Evolutionary conservation across 2,329 filamentous ascomycete species (phyloP), one percentile per base, ranked within the genome.

Genomic region (Aspergillus pseudoterreus): DNA sequence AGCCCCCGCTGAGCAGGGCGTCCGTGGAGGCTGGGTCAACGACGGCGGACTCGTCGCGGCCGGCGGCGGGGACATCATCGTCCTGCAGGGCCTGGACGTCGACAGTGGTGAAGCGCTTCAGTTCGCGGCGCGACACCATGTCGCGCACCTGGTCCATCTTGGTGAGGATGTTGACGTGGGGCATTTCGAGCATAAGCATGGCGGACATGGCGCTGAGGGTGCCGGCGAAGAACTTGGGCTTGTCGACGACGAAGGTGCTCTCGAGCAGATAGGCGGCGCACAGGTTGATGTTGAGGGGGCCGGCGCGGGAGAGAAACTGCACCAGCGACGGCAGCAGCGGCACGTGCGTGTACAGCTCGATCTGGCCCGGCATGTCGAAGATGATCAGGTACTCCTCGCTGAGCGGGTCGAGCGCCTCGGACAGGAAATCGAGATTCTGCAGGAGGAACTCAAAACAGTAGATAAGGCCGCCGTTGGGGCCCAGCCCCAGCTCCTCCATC

Each of bases 101-200:
- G 1, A 94, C 91, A 48, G 92, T 90, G 51, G 95, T 77, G 67
- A 96, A 99, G 19, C 90, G 82, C 75, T 95, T 95, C 54, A 99
- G 70, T 62, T 97, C 91, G 70, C 87, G 87, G 71, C 90, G 90
- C 52, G 86, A 85, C 22, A 97, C 82, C 71, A 94, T 89, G 36
- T 89, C 90, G 69, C 94, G 94, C 59, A 97, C 85, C 55, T 97
- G 82, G 69, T 99, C 94, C 92, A 97, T 97, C 76, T 99, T 99
- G 67, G 88, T 95, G 50, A 99, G 77, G 54, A 99, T 87, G 69
- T 99, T 99, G 67, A 99, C 84, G 68, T 99, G 94, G 4, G 94
- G 94, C 58, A 97, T 84, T 74, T 97, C 94, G 57, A 99, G 82
- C 90, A 97, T 94, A 64, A 99, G 84, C 94, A 99, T 99, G 58